Evolutionary conservation across 495 filamentous ascomycete species (phyloP), one percentile per base, ranked within the genome.

Genomic region (Neurospora terricola): DNA sequence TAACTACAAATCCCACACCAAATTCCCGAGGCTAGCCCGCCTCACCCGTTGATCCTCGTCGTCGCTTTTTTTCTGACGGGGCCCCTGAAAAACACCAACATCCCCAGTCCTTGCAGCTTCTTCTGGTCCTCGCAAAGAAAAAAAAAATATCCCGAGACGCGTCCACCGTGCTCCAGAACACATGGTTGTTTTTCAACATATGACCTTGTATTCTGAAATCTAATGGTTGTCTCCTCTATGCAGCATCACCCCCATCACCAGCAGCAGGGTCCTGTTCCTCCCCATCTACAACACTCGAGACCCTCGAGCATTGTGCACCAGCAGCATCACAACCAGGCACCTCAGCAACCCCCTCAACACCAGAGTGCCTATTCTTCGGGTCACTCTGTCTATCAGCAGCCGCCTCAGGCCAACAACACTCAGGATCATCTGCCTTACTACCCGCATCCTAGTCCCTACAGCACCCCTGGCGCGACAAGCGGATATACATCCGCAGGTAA

Each of bases 401-500:
- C 79, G 80, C 73, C 79, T 79, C 80, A 82, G 82, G 82, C 75
- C 70, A 81, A 69, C 79, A 82, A 82, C 73, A 75, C 87, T 62
- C 90, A 90, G 81, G 92, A 94, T 66, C 79, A 79, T 73, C 83
- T 81, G 74, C 86, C 84, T n/a, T 94, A 93, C 80, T 95, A 93
- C 85, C 79, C 89, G 72, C 90, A 94, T 78, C 87, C 88, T 62
- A 89, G 87, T 77, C 87, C 91, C 30, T 95, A 95, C 83, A 90
- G 91, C 79, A 90, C 92, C 78, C 87, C 88, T 72, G 88, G 86
- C 82, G 88, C 89, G 43, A 88, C 90, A 36, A 88, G 87, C 78
- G 89, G 89, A 80, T 95, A 93, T 79, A 88, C 91, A 59, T 90
- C 92, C 78, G 91, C 91, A 86, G 93, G 93, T 96, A 83, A 87